Conservation (phyloP, 1,284 basidiomycete species). For the Inonotus hispidus region DNA sequence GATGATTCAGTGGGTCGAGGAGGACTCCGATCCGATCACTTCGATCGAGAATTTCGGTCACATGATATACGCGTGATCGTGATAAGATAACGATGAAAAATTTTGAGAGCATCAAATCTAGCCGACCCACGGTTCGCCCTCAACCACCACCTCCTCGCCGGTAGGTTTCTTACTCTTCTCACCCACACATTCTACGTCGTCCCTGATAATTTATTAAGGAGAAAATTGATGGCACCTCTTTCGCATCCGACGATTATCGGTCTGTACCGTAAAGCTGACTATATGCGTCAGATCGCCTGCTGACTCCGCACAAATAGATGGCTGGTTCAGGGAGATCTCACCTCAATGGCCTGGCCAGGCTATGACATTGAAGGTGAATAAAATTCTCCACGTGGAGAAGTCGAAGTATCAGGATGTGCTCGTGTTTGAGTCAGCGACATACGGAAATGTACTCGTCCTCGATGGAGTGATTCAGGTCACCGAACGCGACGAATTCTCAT, state of each 20-base stretch:
- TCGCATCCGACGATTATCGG: conserved; percentile 8
- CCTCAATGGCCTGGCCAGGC: conserved; percentile 97
- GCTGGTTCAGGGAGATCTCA: conserved; percentile 97
- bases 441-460: conserved; percentile 93
- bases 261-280: neutral
- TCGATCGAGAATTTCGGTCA: neutral
- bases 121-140: neutral
- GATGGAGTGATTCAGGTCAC: conserved; percentile 97
- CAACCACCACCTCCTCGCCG: neutral
- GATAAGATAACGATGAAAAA: neutral
- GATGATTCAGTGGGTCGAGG: too few species aligned
- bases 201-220: neutral
- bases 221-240: conserved; percentile 8
- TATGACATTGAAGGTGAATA: conserved; percentile 93
- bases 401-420: conserved; percentile 94
- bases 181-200: neutral
- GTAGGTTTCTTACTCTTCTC: neutral
- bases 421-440: conserved; percentile 92
- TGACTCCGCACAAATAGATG: conserved; percentile 49
- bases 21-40: too few species aligned
- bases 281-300: neutral
- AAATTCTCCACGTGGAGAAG: conserved; percentile 92
- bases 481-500: conserved; percentile 98
- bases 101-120: neutral
- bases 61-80: neutral